phyloP scores from a whole-genome alignment of 1,139 yeast species.

The Suhomyces bribrorum region DNA sequence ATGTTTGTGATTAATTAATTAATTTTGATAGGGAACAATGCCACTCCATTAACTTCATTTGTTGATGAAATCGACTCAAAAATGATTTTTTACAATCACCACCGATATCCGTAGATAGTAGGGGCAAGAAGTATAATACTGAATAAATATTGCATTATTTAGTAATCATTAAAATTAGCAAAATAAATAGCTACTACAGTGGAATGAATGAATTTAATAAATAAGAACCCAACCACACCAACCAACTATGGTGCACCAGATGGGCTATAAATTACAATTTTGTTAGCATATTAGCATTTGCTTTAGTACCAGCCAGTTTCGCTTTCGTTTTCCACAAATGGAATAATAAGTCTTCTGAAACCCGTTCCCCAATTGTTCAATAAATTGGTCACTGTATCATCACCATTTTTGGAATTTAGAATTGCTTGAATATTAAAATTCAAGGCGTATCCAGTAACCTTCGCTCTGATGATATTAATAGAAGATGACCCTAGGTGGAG shows the following conservation, averaged over 20 bases:
- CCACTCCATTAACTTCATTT: too few species aligned
- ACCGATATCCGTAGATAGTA: too few species aligned
- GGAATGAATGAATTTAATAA: neutral
- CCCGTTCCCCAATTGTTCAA: conserved; percentile 34
- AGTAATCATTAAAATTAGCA: neutral
- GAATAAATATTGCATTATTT: neutral
- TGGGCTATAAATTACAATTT: too few species aligned
- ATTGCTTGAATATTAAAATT: conserved; percentile 22
- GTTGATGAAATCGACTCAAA: too few species aligned
- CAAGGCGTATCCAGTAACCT: conserved; percentile 30
- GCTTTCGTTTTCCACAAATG: conserved; percentile 36
- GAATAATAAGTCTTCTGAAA: conserved; percentile 25
- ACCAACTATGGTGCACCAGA: too few species aligned
- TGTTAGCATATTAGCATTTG: conserved; percentile 1
- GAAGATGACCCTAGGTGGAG: conserved; percentile 26
- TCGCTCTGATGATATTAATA: conserved; percentile 25
- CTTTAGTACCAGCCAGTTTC: conserved; percentile 39
- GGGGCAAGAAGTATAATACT: neutral
- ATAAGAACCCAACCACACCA: neutral
- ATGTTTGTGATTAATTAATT: too few species aligned
- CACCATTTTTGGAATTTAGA: conserved; percentile 1
- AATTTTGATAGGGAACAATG: too few species aligned
- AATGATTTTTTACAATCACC: too few species aligned
- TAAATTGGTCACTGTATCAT: conserved; percentile 12
- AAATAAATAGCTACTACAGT: neutral